Evolutionary conservation across 2,329 filamentous ascomycete genomes (phyloP), one percentile per base, ranked within the genome.

Genomic region (Ilyonectria sp.): DNA sequence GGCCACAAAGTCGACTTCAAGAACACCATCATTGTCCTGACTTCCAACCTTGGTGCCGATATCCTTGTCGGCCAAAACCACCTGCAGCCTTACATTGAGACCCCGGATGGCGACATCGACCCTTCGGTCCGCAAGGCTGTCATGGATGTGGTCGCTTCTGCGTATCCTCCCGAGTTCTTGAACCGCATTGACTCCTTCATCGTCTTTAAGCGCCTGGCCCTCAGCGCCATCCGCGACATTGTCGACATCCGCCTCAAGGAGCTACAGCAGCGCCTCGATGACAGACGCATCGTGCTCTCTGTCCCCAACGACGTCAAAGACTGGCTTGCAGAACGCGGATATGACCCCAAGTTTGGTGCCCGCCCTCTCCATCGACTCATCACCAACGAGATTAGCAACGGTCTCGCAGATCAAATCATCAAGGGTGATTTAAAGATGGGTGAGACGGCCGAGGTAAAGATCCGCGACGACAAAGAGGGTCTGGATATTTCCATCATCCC

Each of bases 181-280:
- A 98, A 99, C 83, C 90, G 96, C 21, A 94, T 98, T 69, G 95
- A 98, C 81, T 95, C 97, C 68, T 98, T 98, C 83, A 98, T 98
- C 79, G 85, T 98, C 77, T 98, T 98, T 86, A 95, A 95, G 82
- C 90, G 95, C 9, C 88, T 98, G 2, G 93, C 94, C 1, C 87
- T 87, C 33, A 85, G 87, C 19, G 95, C 95, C 17, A 87, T 98
- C 63, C 88, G 94, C 33, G 95, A 97, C 77, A 98, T 98, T 71
- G 94, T 98, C 55, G 94, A 98, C 76, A 98, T 98, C 70, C 90
- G 96, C 35, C 86, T 98, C 54, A 89, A 87, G 68, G 96, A 98
- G 82, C 86, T 98, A 8, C 95, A 98, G 80, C 83, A 84, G 59
- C 90, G 94, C 46, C 89, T 98, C 1, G 92, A 96, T 69, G 95